Evolutionary conservation across 805 yeast species (phyloP).

Genomic region (Phaffomyces opuntiae): DNA sequence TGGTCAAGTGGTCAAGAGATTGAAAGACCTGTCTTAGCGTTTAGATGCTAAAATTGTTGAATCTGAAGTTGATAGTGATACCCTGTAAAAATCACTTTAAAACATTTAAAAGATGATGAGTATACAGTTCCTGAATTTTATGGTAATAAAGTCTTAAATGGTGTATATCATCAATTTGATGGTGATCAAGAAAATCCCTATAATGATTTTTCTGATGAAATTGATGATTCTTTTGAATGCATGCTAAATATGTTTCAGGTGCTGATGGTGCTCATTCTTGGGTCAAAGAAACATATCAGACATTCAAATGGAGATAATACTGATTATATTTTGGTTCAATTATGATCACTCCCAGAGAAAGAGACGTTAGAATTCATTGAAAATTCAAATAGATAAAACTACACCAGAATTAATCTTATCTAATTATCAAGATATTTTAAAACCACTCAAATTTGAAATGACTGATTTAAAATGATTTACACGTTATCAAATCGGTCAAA

Average conservation of each 20-base stretch:
- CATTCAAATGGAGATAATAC: not conserved
- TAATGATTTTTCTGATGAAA: not conserved
- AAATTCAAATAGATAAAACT: not conserved
- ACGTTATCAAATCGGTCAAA: not conserved
- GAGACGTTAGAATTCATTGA: not conserved
- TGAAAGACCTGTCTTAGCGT: too few relatives aligned
- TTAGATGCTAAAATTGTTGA: too few relatives aligned
- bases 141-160: not conserved
- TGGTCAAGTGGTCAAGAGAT: too few relatives aligned
- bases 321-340: not conserved
- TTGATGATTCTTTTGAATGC: not conserved
- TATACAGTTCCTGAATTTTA: not conserved
- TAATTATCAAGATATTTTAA: not conserved
- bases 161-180: not conserved
- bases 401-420: not conserved
- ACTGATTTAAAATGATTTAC: not conserved
- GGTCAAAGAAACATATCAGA: not conserved
- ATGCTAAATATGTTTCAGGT: not conserved
- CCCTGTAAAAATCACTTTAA: not conserved
- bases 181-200: not conserved
- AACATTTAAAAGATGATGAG: not conserved
- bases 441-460: not conserved
- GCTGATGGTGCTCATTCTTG: slow-evolving; percentile 1
- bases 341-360: not conserved
- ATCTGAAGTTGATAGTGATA: not conserved